Base-by-base conservation (phyloP, 164 flowering plant genomes). In the Paratinospora sagittata region DNA sequence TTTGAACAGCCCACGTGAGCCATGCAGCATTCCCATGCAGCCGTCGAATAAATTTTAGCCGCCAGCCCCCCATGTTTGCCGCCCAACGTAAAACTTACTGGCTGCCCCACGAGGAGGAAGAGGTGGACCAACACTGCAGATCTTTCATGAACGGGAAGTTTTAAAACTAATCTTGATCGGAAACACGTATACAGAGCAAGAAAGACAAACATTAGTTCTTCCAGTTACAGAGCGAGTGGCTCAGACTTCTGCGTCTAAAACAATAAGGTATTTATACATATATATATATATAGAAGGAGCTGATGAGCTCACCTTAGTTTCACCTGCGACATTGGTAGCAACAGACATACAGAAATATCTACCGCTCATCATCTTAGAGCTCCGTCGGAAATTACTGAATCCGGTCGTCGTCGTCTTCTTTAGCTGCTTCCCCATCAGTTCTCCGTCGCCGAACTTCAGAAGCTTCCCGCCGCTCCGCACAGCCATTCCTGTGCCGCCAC, bases 391-490 rank as follows among this genome's bases (percentile, higher is more conserved):
- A 26, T 4, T 13, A 23, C 27, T 23, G 4, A 65, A 27, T 34
- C 55, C 52, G 0, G 14, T 41, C 58, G 34, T 27, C 36, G 34
- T 30, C 34, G 4, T 30, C 34, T 30, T 4, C 4, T 76, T 84
- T 72, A 89, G 65, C 84, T 87, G 84, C 80, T 76, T 79, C 73
- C 97, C 96, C 98, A 90, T 90, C 27, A 88, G 49, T 71, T 90
- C 89, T 63, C 95, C 96, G 75, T 82, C 80, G 60, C 87, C 36
- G 75, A 83, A 89, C 80, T 76, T 83, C 70, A 80, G 75, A 14
- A 68, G 64, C 17, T 0, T 1, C 74, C 73, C 76, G 71, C 68
- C 65, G 7, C 70, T 81, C 63, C 82, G 79, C 70, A 81, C 80
- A 0, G 58, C 70, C 79, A 80, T 52, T 19, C 83, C 79, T 0